These are phyloP conservation scores for Kuraishia piskuri DNA, from an alignment of 805 yeast species.

Conservation along the genomic window DNA sequence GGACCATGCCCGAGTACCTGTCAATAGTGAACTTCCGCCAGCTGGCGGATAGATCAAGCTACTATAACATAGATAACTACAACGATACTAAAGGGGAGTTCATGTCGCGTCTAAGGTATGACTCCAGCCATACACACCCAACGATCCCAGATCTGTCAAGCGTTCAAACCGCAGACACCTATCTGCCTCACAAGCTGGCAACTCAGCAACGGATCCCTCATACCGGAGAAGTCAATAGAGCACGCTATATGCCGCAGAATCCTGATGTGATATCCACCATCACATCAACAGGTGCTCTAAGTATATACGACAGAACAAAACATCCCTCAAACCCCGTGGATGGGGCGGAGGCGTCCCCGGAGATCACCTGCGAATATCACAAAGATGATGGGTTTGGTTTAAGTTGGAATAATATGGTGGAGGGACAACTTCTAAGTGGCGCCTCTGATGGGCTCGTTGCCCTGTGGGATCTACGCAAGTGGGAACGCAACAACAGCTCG, in stretches of 20 bases:
- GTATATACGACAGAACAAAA: slow-evolving; percentile 75
- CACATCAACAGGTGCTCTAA: slow-evolving; percentile 55
- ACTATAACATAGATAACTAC: slow-evolving; percentile 20
- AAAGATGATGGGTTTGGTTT: slow-evolving; percentile 57
- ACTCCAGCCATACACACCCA: slow-evolving; percentile 19
- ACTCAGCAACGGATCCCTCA: slow-evolving; percentile 54
- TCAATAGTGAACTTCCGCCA: slow-evolving; percentile 9
- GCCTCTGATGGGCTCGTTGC: slow-evolving; percentile 57
- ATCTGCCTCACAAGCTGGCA: slow-evolving; percentile 19
- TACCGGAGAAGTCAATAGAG: slow-evolving; percentile 64
- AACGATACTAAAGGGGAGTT: slow-evolving; percentile 27
- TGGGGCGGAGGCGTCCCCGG: slow-evolving; percentile 29
- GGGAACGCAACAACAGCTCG: slow-evolving; percentile 7
- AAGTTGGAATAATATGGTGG: slow-evolving; percentile 61
- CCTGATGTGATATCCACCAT: slow-evolving; percentile 74
- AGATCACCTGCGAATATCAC: slow-evolving; percentile 19
- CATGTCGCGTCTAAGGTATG: slow-evolving; percentile 17
- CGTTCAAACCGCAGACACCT: not conserved
- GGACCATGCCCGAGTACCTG: slow-evolving; percentile 41
- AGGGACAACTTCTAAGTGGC: slow-evolving; percentile 54
- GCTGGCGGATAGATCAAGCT: not conserved
- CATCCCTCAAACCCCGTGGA: slow-evolving; percentile 43
- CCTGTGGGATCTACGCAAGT: slow-evolving; percentile 57
- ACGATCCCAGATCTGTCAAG: not conserved
- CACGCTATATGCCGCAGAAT: slow-evolving; percentile 74